Evolutionary conservation across 2,329 filamentous ascomycete species (phyloP).

Genomic region (Monilinia fructicola): DNA sequence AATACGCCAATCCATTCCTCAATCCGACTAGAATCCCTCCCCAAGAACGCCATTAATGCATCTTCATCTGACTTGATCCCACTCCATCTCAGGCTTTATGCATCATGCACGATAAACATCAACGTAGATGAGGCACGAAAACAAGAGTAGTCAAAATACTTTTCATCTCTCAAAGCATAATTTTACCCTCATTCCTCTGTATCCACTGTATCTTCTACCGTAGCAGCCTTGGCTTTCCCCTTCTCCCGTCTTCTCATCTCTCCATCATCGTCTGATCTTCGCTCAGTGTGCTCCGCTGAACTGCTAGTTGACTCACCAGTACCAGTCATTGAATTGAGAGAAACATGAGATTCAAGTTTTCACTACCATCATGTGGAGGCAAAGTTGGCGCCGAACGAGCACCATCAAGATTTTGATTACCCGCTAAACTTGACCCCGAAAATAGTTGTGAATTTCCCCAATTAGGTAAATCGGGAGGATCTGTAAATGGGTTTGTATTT

Average conservation of each 20-base stretch:
- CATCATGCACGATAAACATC: conserved; percentile 10
- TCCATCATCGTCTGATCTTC: conserved; percentile 25
- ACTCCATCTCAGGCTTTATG: conserved; percentile 1
- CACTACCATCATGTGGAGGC: background rate
- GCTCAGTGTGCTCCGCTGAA: conserved; percentile 20
- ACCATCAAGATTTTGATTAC: conserved; percentile 21
- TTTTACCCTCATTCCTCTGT: conserved; percentile 38
- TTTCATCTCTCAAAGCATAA: conserved; percentile 14
- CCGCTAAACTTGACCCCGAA: conserved; percentile 24
- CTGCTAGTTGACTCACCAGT: conserved; percentile 18
- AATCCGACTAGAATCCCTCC: background rate
- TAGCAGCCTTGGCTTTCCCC: conserved; percentile 49
- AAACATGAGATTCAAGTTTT: background rate
- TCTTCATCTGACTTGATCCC: background rate
- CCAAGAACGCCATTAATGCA: conserved; percentile 17
- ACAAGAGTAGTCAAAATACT: background rate
- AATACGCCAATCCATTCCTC: conserved; percentile 7
- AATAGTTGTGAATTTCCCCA: conserved; percentile 33
- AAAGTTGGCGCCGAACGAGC: conserved; percentile 1
- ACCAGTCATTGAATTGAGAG: background rate
- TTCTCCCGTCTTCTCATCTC: conserved; percentile 39
- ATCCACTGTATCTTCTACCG: conserved; percentile 49
- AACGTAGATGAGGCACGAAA: background rate
- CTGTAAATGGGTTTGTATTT: conserved; percentile 26
- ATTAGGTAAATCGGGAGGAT: conserved; percentile 11